Conservation (phyloP, 768 basidiomycete species). For the Tephrocybe rancida region DNA sequence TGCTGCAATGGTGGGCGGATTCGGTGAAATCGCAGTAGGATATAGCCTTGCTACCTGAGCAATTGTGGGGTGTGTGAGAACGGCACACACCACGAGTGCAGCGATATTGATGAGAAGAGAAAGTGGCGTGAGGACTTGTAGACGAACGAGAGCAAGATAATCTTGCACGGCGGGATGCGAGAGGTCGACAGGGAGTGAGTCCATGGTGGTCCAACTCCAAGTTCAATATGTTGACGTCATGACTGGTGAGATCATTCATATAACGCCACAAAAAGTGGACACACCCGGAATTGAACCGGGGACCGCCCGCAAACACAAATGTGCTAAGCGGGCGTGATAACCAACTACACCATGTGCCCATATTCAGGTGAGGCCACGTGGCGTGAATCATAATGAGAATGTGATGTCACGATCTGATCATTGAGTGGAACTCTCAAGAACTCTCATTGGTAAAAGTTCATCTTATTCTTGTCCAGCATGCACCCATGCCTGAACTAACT, state of each 20-base stretch:
- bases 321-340: constrained; percentile 35
- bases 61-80: constrained; percentile 68
- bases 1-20: constrained; percentile 52
- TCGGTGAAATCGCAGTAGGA: constrained; percentile 76
- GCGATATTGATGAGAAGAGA: constrained; percentile 83
- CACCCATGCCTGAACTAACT: no score
- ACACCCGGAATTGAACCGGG: constrained; percentile 32
- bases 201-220: constrained; percentile 39
- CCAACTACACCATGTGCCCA: constrained; percentile 35
- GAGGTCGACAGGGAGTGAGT: constrained; percentile 57
- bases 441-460: no score
- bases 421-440: not conserved
- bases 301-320: constrained; percentile 30
- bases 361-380: not conserved
- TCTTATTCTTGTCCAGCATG: no score
- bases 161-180: constrained; percentile 64
- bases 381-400: not conserved
- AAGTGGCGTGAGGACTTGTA: constrained; percentile 88
- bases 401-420: constrained; percentile 8
- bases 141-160: constrained; percentile 65
- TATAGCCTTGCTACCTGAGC: constrained; percentile 42
- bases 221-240: not conserved
- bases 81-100: constrained; percentile 65
- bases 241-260: not conserved
- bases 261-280: constrained; percentile 20